Conservation (phyloP, 1,139 yeast genomes). For the Pichia sp. region DNA sequence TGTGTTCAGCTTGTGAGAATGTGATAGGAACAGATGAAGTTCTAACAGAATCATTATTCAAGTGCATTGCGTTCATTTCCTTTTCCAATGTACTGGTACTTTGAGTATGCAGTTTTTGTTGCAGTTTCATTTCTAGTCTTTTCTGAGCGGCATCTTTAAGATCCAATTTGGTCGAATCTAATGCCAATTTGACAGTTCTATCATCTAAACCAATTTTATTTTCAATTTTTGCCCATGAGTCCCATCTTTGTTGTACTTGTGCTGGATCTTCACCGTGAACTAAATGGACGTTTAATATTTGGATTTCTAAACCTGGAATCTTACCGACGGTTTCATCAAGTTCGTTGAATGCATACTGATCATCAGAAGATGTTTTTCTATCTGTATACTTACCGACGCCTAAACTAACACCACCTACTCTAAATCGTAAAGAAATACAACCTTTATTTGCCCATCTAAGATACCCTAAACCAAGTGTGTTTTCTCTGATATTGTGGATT, state of each 20-base stretch:
- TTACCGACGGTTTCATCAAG: slow-evolving; percentile 21
- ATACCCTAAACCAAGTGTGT: slow-evolving; percentile 53
- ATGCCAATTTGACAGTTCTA: slow-evolving; percentile 28
- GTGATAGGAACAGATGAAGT: slow-evolving; percentile 8
- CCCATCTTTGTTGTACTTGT: slow-evolving; percentile 41
- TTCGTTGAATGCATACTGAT: slow-evolving; percentile 17
- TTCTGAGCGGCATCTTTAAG: slow-evolving; percentile 7
- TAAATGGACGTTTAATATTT: slow-evolving; percentile 53
- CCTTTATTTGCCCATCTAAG: slow-evolving; percentile 63
- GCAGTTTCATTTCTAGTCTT: slow-evolving; percentile 10
- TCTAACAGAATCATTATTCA: slow-evolving; percentile 9
- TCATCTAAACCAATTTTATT: slow-evolving; percentile 46
- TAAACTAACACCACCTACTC: slow-evolving; percentile 26
- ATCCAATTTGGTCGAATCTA: not conserved
- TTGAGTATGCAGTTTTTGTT: slow-evolving; percentile 1
- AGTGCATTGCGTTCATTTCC: slow-evolving; percentile 1
- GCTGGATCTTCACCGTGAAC: slow-evolving; percentile 65
- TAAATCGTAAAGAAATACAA: slow-evolving; percentile 42
- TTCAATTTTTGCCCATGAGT: slow-evolving; percentile 46
- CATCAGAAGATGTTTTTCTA: not conserved
- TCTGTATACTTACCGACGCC: slow-evolving; percentile 3
- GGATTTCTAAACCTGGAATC: slow-evolving; percentile 41
- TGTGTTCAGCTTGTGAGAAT: slow-evolving; percentile 36
- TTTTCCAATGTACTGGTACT: slow-evolving; percentile 2
- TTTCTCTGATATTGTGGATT: slow-evolving; percentile 36